Base-by-base conservation (phyloP, 495 filamentous ascomycete species). In the Rhizodiscina lignyota region DNA sequence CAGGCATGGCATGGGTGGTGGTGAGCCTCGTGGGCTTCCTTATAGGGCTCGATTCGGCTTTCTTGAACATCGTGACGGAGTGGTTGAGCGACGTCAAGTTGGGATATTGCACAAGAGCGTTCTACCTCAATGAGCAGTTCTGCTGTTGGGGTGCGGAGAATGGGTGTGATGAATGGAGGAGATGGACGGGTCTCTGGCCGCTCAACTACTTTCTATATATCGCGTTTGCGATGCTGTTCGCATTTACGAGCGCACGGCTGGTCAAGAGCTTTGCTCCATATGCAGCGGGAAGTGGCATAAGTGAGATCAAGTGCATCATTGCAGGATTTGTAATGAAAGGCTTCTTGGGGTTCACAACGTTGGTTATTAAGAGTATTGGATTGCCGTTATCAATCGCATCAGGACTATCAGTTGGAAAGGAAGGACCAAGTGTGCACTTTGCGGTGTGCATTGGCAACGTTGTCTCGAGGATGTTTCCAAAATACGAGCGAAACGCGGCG, bases 301-400 rank as follows among this genome's bases (percentile, higher is more conserved):
- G 86, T 18, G 89, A 97, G 61, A 97, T 97, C 60, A 97, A 97
- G 58, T 96, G 89, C 57, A 97, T 97, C 45, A 93, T 97, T 48
- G 87, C 86, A 4, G 89, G 89, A n/a, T 97, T 97, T 46, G 81
- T 96, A 38, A 97, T 97, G 89, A 94, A 97, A 53, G 89, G 89
- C 4, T 97, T 96, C 49, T 66, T 97, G 27, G 83, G 89, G 21
- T 79, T 77, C 42, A 83, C 83, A 78, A 97, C 89, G 12, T 63
- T 97, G 8, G 43, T 91, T 24, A 96, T 97, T 52, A 97, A 97
- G 57, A 93, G 86, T 2, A 70, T 96, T 35, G 79, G 80, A 22
- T 58, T 97, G 32, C 89, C 89, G 0, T 64, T 97, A 15, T 82
- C 89, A 30, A 97, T 97, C 51, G 85, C 79, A 15, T 96, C 91